Conservation (phyloP, 108 stramenopile species). For the Cafeteria roenbergensis region DNA sequence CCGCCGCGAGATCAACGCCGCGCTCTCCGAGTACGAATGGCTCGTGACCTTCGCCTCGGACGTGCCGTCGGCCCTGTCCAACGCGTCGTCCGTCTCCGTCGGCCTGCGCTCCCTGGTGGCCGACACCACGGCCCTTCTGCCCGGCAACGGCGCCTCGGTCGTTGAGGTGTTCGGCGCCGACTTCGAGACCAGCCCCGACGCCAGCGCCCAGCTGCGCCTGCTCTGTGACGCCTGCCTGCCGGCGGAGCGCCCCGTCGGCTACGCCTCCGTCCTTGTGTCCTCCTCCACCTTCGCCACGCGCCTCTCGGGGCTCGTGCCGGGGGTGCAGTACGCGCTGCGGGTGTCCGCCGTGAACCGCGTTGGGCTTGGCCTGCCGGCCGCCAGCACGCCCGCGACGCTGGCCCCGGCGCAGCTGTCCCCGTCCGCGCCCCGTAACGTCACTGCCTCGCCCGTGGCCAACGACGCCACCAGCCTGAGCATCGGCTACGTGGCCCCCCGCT, state of each 20-base stretch:
- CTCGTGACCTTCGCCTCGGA: background rate
- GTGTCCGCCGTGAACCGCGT: background rate
- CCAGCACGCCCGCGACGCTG: background rate
- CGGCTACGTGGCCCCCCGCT: background rate
- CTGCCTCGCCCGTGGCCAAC: background rate
- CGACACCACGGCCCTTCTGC: slow-evolving; percentile 35
- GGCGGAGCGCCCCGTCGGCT: slow-evolving; percentile 54
- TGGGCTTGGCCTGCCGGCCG: too few relatives aligned
- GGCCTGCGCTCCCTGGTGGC: slow-evolving; percentile 43
- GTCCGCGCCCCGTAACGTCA: background rate
- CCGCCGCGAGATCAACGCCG: slow-evolving; percentile 13
- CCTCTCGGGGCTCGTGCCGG: background rate
- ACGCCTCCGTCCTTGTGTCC: slow-evolving; percentile 35
- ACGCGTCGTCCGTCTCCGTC: slow-evolving; percentile 22
- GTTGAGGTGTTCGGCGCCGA: slow-evolving; percentile 45
- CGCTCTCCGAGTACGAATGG: slow-evolving; percentile 17
- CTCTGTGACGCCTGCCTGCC: slow-evolving; percentile 23
- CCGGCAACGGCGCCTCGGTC: slow-evolving; percentile 28
- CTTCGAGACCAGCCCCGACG: slow-evolving; percentile 41
- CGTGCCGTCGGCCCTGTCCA: background rate
- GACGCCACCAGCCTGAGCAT: background rate
- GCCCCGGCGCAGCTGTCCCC: too few relatives aligned
- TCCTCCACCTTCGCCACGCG: slow-evolving; percentile 17
- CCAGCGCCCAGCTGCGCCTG: slow-evolving; percentile 16
- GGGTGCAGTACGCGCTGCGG: background rate